Evolutionary conservation across 2,329 filamentous ascomycete species (phyloP).

Genomic region (Cordyceps fumosorosea): DNA sequence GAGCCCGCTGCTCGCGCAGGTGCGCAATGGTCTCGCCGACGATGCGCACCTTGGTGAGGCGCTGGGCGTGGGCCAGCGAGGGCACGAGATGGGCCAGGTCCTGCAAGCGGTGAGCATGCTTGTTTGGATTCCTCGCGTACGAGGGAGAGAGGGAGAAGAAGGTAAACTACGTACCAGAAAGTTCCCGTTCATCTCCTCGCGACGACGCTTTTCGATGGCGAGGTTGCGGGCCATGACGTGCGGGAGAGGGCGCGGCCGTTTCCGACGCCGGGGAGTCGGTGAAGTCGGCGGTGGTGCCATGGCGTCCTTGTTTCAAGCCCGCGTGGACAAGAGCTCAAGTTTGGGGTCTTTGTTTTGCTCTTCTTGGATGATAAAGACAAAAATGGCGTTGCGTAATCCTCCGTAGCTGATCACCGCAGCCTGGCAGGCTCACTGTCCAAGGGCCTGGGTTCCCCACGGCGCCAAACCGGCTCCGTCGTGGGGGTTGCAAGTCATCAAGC

Average conservation of each 20-base stretch:
- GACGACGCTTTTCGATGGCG: slow-evolving; percentile 6
- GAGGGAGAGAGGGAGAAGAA: too few species aligned
- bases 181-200: slow-evolving; percentile 5
- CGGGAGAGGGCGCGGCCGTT: slow-evolving; percentile 2
- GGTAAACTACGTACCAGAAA: background rate
- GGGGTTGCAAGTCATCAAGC: too few species aligned
- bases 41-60: slow-evolving; percentile 8
- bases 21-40: slow-evolving; percentile 2
- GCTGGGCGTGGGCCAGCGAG: background rate
- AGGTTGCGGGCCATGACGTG: slow-evolving; percentile 7
- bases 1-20: background rate
- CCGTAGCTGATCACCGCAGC: background rate
- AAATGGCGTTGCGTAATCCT: background rate
- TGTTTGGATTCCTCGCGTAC: too few species aligned
- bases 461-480: background rate
- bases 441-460: background rate
- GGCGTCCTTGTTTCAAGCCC: background rate
- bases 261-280: background rate
- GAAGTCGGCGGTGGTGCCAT: background rate
- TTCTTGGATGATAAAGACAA: background rate
- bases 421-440: background rate
- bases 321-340: too few species aligned
- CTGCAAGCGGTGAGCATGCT: background rate
- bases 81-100: slow-evolving; percentile 5
- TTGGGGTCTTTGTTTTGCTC: too few species aligned